Percentiles rank a stretch among this genome's conserved stretches.
These are phyloP conservation scores for Hirschfeldia incana DNA, from an alignment of 345 rosid genomes.

Conservation along the genomic window DNA sequence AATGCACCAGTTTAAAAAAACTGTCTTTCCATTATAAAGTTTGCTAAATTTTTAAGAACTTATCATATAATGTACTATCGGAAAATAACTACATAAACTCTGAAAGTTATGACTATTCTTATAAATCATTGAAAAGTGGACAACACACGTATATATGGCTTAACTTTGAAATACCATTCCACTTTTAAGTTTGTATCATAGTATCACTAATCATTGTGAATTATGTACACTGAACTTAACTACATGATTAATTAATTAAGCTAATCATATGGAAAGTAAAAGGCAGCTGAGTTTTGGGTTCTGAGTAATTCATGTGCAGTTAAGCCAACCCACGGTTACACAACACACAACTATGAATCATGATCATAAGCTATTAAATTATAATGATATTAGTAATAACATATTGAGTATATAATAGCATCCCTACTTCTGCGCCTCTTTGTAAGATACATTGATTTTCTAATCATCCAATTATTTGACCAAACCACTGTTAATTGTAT, in stretches of 20 bases:
- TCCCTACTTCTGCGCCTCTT: constrained; percentile 42
- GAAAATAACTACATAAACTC: no score
- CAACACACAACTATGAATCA: constrained; percentile 39
- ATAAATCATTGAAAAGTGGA: no score
- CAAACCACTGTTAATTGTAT: constrained; percentile 31
- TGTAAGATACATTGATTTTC: constrained; percentile 13
- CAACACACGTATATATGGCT: background rate
- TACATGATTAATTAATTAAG: constrained; percentile 23
- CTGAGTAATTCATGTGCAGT: constrained; percentile 44
- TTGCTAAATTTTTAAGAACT: no score
- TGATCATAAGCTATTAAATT: constrained; percentile 14
- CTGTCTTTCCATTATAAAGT: no score
- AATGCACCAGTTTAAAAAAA: no score
- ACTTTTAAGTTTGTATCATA: background rate
- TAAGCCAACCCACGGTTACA: constrained; percentile 46
- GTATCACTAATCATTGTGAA: constrained; percentile 29
- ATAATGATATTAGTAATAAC: constrained; percentile 1
- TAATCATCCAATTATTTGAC: constrained; percentile 27
- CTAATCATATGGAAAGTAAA: constrained; percentile 37
- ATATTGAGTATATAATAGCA: background rate
- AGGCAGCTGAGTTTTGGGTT: constrained; percentile 30
- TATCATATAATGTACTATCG: no score
- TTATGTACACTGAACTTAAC: constrained; percentile 38
- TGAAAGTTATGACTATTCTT: no score
- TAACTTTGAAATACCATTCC: background rate